phyloP scores from a whole-genome alignment of 129 eudicot species.

The Centella asiatica region DNA sequence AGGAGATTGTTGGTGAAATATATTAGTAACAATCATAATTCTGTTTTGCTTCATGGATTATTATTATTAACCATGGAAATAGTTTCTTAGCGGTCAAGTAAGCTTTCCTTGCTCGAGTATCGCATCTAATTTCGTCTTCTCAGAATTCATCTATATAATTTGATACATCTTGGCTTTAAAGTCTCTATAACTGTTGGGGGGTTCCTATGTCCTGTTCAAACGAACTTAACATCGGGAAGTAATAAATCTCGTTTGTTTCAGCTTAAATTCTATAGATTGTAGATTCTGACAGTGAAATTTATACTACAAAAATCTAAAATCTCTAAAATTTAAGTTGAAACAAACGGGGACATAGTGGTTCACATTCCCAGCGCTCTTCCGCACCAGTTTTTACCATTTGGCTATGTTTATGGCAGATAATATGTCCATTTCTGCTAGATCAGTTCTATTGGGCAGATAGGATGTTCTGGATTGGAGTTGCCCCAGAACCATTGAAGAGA shows the following conservation, averaged over 20 bases:
- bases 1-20: not conserved
- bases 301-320: too few relatives aligned
- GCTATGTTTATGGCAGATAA: constrained; percentile 32
- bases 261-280: too few relatives aligned
- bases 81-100: not conserved
- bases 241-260: too few relatives aligned
- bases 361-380: too few relatives aligned
- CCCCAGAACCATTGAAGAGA: constrained; percentile 70
- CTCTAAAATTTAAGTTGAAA: too few relatives aligned
- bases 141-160: not conserved
- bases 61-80: not conserved
- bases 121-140: too few relatives aligned
- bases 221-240: too few relatives aligned
- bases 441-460: constrained; percentile 98
- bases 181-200: too few relatives aligned
- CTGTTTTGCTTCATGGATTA: not conserved
- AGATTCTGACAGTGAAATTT: too few relatives aligned
- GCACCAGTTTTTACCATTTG: not conserved
- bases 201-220: too few relatives aligned
- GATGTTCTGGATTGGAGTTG: constrained; percentile 94
- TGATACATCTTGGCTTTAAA: not conserved
- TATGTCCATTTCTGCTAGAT: constrained; percentile 86
- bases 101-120: not conserved
- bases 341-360: too few relatives aligned
- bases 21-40: not conserved